These are phyloP conservation scores for Vigna trinervia DNA, from an alignment of 306 rosid species.

Conservation along the genomic window DNA sequence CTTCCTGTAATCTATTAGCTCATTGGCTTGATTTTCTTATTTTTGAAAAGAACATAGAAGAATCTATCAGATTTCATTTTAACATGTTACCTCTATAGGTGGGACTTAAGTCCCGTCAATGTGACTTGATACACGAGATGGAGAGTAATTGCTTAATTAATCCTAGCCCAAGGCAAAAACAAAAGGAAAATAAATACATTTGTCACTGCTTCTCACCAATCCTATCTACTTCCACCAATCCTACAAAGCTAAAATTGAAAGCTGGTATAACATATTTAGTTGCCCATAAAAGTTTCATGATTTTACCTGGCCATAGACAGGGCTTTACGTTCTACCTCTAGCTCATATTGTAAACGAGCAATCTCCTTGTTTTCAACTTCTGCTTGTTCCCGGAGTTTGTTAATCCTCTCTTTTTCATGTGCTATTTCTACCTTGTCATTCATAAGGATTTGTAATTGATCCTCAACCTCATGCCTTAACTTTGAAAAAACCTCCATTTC, in stretches of 20 bases:
- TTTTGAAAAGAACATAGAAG: conserved; percentile 1
- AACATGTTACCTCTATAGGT: conserved; percentile 5
- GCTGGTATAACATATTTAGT: conserved; percentile 32
- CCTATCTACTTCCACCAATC: conserved; percentile 26
- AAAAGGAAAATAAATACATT: not conserved
- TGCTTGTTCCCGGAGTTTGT: conserved; percentile 80
- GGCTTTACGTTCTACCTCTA: conserved; percentile 96
- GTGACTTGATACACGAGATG: not conserved
- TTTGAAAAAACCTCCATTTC: conserved; percentile 87
- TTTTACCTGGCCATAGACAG: conserved; percentile 98
- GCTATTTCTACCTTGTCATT: conserved; percentile 80
- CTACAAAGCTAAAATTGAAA: conserved; percentile 25
- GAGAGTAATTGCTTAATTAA: not conserved
- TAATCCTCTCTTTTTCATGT: conserved; percentile 79
- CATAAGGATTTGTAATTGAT: conserved; percentile 79
- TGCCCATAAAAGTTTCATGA: conserved; percentile 22
- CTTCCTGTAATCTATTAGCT: conserved; percentile 1
- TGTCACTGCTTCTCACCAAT: conserved; percentile 4
- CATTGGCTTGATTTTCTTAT: conserved; percentile 9
- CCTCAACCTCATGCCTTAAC: conserved; percentile 86
- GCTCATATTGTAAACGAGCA: conserved; percentile 84
- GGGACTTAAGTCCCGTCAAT: not conserved
- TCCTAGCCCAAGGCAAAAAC: conserved; percentile 3
- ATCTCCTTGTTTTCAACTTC: conserved; percentile 86
- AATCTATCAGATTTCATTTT: conserved; percentile 19